These are phyloP conservation scores for Zygotorulaspora florentina DNA, from an alignment of 805 yeast species.

Conservation along the genomic window DNA sequence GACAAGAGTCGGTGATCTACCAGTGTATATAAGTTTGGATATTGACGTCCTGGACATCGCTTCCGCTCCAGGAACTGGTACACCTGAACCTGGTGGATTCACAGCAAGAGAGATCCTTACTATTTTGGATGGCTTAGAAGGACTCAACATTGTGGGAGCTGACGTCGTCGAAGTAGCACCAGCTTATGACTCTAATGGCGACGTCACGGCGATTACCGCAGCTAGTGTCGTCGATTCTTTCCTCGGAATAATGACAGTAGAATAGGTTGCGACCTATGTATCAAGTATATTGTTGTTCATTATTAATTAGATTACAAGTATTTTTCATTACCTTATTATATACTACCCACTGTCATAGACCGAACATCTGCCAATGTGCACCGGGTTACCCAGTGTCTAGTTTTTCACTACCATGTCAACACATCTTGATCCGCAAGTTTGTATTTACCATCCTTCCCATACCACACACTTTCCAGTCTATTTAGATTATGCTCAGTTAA, in stretches of 20 bases:
- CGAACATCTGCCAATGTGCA: too few relatives aligned
- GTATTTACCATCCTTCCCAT: constrained; percentile 28
- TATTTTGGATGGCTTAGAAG: constrained; percentile 53
- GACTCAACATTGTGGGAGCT: constrained; percentile 57
- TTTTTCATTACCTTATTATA: background rate
- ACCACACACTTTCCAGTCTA: constrained; percentile 35
- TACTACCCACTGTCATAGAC: too few relatives aligned
- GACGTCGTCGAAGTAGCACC: constrained; percentile 70
- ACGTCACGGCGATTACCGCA: constrained; percentile 55
- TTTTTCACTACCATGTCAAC: constrained; percentile 32
- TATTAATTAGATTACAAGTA: background rate
- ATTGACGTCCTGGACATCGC: constrained; percentile 63
- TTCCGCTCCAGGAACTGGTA: constrained; percentile 65
- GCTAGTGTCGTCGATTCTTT: constrained; percentile 53
- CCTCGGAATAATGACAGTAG: constrained; percentile 43
- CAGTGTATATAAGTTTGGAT: constrained; percentile 44
- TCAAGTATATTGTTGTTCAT: background rate
- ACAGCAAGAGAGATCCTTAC: constrained; percentile 54
- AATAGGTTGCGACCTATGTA: background rate
- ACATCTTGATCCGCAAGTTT: constrained; percentile 35
- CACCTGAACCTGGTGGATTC: constrained; percentile 67
- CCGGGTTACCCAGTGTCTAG: too few relatives aligned
- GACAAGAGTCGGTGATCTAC: constrained; percentile 32
- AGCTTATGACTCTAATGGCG: constrained; percentile 55
- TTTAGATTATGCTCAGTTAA: constrained; percentile 34